Percentiles rank a stretch among this genome's conserved stretches.
Evolutionary conservation across 2,329 filamentous ascomycete genomes (phyloP).

Genomic region (Ophidiomyces ophidiicola): DNA sequence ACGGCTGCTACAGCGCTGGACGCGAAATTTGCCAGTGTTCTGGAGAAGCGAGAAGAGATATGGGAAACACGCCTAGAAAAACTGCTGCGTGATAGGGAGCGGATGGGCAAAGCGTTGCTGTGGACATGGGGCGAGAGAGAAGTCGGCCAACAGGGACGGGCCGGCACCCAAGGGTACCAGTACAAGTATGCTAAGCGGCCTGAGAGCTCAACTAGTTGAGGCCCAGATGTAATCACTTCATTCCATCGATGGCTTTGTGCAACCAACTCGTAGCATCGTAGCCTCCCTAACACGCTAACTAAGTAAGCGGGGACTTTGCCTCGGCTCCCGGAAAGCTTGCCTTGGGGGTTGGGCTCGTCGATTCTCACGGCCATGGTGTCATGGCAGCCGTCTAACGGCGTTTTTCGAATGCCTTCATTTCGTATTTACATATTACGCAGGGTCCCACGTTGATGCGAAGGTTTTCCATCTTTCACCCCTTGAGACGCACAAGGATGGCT

Average conservation of each 20-base stretch:
- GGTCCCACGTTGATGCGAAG: too few relatives aligned
- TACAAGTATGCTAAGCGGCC: conserved; percentile 27
- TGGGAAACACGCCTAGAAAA: conserved; percentile 33
- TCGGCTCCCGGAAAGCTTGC: conserved; percentile 6
- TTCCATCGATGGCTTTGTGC: background rate
- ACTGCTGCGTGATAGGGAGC: conserved; percentile 31
- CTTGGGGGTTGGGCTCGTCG: too few relatives aligned
- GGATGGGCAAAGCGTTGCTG: conserved; percentile 31
- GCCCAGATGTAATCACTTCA: too few relatives aligned
- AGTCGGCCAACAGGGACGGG: conserved; percentile 20
- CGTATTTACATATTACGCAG: too few relatives aligned
- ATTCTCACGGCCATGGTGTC: too few relatives aligned
- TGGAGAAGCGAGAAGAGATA: conserved; percentile 33
- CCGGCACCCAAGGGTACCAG: conserved; percentile 26
- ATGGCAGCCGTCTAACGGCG: too few relatives aligned
- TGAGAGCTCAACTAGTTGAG: background rate
- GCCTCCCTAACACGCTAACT: too few relatives aligned
- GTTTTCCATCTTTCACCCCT: too few relatives aligned
- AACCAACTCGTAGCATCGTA: background rate
- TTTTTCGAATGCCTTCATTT: too few relatives aligned
- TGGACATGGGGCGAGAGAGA: conserved; percentile 33
- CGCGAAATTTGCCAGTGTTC: conserved; percentile 28
- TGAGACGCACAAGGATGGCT: conserved; percentile 9
- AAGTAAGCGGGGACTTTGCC: conserved; percentile 2
- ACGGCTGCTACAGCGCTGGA: conserved; percentile 31